Evolutionary conservation across 257 asterid species (phyloP).

Genomic region (Plantago elongata): DNA sequence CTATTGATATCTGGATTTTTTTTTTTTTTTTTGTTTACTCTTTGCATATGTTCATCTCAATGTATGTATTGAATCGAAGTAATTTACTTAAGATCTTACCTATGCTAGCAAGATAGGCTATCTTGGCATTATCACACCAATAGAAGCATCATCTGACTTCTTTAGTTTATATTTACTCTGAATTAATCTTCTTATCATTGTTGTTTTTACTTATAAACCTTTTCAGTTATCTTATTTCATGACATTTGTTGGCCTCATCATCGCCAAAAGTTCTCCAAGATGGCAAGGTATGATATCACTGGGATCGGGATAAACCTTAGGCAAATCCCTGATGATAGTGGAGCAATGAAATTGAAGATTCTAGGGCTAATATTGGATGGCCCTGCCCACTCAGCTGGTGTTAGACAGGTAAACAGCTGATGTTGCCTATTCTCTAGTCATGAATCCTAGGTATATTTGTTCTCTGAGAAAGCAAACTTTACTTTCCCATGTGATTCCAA

Average conservation of each 20-base stretch:
- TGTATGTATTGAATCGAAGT: no score
- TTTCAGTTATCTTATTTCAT: conserved; percentile 69
- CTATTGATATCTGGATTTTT: not conserved
- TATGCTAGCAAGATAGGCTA: no score
- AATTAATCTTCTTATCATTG: conserved; percentile 18
- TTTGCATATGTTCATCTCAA: not conserved
- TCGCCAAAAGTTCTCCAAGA: conserved; percentile 85
- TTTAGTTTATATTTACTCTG: not conserved
- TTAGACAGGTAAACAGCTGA: conserved; percentile 67
- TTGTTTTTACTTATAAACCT: conserved; percentile 38
- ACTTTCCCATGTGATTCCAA: no score
- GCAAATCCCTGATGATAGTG: conserved; percentile 79
- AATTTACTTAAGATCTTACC: no score
- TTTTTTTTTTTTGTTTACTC: not conserved
- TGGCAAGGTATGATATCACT: conserved; percentile 95
- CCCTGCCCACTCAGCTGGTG: conserved; percentile 88
- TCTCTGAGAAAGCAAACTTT: not conserved
- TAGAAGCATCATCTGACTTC: not conserved
- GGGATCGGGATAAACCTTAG: conserved; percentile 92
- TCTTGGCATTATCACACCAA: no score
- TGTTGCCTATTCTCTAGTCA: not conserved
- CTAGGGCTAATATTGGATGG: conserved; percentile 93
- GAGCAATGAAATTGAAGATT: conserved; percentile 71
- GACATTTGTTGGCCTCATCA: conserved; percentile 58
- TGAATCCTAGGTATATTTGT: not conserved